Conservation (phyloP, 257 asterid species). For the Ajuga chamaepitys region DNA sequence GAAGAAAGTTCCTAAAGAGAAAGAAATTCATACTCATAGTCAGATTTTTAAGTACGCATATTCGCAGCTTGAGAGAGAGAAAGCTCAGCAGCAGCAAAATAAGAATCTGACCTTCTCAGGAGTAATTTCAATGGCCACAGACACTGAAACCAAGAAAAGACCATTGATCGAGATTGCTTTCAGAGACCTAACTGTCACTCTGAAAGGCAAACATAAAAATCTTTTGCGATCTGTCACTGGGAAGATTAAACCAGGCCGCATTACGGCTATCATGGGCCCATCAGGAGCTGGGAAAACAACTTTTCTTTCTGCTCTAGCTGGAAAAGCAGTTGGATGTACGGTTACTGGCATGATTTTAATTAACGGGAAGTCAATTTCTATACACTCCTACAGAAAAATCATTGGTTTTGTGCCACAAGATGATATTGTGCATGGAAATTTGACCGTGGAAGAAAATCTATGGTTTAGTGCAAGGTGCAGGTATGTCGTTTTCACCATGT, state of each 20-base stretch:
- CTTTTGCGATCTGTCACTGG: slow-evolving; percentile 47
- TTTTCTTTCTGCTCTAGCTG: slow-evolving; percentile 59
- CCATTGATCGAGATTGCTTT: slow-evolving; percentile 46
- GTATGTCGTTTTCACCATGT: slow-evolving; percentile 20
- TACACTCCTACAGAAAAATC: slow-evolving; percentile 44
- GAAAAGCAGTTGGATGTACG: slow-evolving; percentile 51
- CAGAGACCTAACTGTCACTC: slow-evolving; percentile 40
- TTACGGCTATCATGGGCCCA: slow-evolving; percentile 56
- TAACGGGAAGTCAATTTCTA: slow-evolving; percentile 40
- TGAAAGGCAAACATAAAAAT: slow-evolving; percentile 45
- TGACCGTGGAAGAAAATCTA: slow-evolving; percentile 60
- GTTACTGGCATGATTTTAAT: slow-evolving; percentile 42
- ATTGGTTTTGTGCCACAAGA: slow-evolving; percentile 65
- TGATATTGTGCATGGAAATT: slow-evolving; percentile 62
- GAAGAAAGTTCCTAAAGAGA: slow-evolving; percentile 29
- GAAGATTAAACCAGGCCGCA: slow-evolving; percentile 50
- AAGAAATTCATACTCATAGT: slow-evolving; percentile 39
- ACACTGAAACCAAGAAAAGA: slow-evolving; percentile 30
- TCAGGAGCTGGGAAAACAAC: slow-evolving; percentile 68
- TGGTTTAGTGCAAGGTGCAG: slow-evolving; percentile 69
- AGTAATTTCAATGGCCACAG: slow-evolving; percentile 44
- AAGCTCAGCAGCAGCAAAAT: slow-evolving; percentile 44
- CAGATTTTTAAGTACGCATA: slow-evolving; percentile 62
- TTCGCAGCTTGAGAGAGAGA: slow-evolving; percentile 54
- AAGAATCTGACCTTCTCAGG: slow-evolving; percentile 56